Evolutionary conservation across 2,329 filamentous ascomycete species (phyloP).

Genomic region (Fusarium sarcochroum): DNA sequence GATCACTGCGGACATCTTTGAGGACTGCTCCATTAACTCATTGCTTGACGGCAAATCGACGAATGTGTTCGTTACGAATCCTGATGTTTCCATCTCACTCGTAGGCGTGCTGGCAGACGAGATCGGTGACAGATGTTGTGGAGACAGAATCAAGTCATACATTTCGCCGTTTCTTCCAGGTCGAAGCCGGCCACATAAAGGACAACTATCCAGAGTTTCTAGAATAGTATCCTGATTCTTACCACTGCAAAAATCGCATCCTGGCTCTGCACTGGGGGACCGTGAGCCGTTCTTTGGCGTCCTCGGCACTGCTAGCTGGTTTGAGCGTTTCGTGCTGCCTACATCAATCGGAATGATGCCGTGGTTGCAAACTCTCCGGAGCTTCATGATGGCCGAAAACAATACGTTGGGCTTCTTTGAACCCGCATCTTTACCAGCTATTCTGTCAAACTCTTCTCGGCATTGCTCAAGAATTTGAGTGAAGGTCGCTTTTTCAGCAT

Average conservation of each 20-base stretch:
- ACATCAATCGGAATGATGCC: rapidly evolving
- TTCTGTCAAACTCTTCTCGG: background rate
- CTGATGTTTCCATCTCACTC: background rate
- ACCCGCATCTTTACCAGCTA: background rate
- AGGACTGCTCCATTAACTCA: background rate
- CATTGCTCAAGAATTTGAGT: background rate
- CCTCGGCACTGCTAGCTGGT: rapidly evolving
- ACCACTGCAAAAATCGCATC: background rate
- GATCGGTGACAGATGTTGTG: too few relatives aligned
- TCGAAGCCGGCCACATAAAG: rapidly evolving
- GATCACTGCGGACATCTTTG: conserved; percentile 6
- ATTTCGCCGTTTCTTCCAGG: background rate
- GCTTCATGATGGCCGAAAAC: conserved; percentile 10
- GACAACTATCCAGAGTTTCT: background rate
- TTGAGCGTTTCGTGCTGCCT: rapidly evolving
- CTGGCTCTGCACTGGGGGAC: background rate
- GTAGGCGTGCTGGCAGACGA: background rate
- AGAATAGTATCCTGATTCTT: background rate
- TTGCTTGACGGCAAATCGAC: rapidly evolving
- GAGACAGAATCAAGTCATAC: too few relatives aligned
- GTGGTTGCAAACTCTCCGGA: conserved; percentile 17
- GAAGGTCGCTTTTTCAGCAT: rapidly evolving
- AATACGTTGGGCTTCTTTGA: background rate
- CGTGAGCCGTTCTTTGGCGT: rapidly evolving
- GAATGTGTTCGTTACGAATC: rapidly evolving